Conservation (phyloP, 1,139 yeast genomes). For the Eremothecium gossypii region DNA sequence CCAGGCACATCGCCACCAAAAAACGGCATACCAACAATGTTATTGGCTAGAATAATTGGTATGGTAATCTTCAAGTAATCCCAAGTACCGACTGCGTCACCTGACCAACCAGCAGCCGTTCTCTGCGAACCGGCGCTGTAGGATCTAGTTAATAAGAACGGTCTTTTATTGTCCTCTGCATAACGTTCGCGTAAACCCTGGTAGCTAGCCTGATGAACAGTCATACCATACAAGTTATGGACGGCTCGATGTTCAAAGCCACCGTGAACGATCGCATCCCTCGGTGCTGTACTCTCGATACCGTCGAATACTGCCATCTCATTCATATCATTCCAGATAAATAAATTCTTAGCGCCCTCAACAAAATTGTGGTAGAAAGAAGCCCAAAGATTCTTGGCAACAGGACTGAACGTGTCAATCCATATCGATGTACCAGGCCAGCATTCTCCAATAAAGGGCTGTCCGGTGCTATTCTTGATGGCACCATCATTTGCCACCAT, state of each 20-base stretch:
- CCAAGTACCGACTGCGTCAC: slow-evolving; percentile 94
- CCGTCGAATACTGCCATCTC: slow-evolving; percentile 95
- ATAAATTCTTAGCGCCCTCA: slow-evolving; percentile 51
- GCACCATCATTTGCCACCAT: slow-evolving; percentile 35
- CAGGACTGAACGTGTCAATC: slow-evolving; percentile 76
- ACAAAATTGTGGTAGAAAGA: slow-evolving; percentile 40
- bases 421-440: slow-evolving; percentile 98
- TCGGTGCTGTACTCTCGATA: slow-evolving; percentile 85
- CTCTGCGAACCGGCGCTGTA: slow-evolving; percentile 88
- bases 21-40: slow-evolving; percentile 83
- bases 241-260: slow-evolving; percentile 85
- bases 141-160: slow-evolving; percentile 82
- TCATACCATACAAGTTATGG: slow-evolving; percentile 75
- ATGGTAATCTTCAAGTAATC: slow-evolving; percentile 69
- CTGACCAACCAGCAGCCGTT: slow-evolving; percentile 94
- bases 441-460: slow-evolving; percentile 72
- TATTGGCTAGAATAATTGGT: slow-evolving; percentile 80
- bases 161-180: slow-evolving; percentile 45
- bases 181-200: slow-evolving; percentile 51
- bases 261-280: slow-evolving; percentile 68
- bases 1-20: slow-evolving; percentile 98
- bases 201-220: slow-evolving; percentile 73
- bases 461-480: slow-evolving; percentile 39
- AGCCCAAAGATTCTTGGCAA: slow-evolving; percentile 54
- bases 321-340: slow-evolving; percentile 97